Conservation (phyloP, 1,139 yeast genomes). For the Pichia sp. region DNA sequence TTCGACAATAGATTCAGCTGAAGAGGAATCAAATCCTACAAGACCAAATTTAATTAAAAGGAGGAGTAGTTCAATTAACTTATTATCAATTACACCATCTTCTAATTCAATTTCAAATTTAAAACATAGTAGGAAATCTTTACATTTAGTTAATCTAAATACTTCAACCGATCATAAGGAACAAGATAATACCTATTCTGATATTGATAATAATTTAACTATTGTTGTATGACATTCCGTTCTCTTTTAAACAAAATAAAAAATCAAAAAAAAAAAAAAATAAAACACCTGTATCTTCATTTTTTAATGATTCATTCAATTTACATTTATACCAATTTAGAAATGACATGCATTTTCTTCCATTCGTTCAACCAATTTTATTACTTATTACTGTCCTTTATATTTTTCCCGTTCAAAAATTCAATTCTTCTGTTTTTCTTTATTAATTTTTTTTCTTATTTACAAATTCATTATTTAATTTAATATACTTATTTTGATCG, state of each 20-base stretch:
- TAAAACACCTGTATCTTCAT: too few species aligned
- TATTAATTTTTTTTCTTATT: too few species aligned
- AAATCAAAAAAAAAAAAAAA: too few species aligned
- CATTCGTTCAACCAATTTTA: too few species aligned
- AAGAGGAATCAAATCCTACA: background rate
- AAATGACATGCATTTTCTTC: too few species aligned
- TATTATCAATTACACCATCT: constrained; percentile 5
- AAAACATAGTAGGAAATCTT: background rate
- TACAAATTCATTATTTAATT: too few species aligned
- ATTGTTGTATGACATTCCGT: background rate
- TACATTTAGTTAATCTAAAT: background rate
- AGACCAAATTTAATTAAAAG: background rate
- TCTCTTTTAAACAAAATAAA: background rate
- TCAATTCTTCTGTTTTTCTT: too few species aligned
- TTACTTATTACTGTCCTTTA: too few species aligned
- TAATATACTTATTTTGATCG: too few species aligned
- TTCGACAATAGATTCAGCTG: background rate
- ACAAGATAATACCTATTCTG: background rate
- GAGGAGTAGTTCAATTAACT: constrained; percentile 6
- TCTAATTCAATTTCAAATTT: background rate
- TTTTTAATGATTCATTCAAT: too few species aligned
- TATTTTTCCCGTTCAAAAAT: too few species aligned
- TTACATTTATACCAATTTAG: too few species aligned
- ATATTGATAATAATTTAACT: background rate
- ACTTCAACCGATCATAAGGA: background rate